Percentiles rank a stretch among this genome's conserved stretches.
phyloP scores from a whole-genome alignment of 1,284 basidiomycete species.

The Trichosporon coremiiforme region DNA sequence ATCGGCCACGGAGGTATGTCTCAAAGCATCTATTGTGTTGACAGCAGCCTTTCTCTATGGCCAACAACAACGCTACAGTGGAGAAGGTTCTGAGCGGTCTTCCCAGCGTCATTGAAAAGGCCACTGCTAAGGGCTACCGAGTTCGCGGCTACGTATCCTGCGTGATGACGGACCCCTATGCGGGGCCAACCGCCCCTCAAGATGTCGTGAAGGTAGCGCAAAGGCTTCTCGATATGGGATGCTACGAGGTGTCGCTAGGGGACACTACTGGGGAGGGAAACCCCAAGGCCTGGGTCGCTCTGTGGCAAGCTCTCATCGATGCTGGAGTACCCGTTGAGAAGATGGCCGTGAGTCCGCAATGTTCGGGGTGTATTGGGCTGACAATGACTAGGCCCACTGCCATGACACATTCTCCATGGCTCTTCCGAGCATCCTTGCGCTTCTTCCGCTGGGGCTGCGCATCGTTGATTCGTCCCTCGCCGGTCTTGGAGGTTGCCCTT shows the following conservation, averaged over 20 bases:
- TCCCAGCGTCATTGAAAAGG: slow-evolving; percentile 66
- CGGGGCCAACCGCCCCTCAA: slow-evolving; percentile 70
- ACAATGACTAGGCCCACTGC: slow-evolving; percentile 59
- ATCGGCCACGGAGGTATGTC: slow-evolving; percentile 71
- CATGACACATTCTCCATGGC: slow-evolving; percentile 91
- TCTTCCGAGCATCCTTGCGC: slow-evolving; percentile 58
- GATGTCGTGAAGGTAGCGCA: slow-evolving; percentile 71
- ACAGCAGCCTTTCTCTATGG: slow-evolving; percentile 68
- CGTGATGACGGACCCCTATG: slow-evolving; percentile 82
- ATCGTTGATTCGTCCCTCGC: slow-evolving; percentile 67
- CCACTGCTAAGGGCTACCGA: slow-evolving; percentile 65
- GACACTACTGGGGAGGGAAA: slow-evolving; percentile 90
- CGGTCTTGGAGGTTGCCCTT: slow-evolving; percentile 91
- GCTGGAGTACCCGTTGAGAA: slow-evolving; percentile 61
- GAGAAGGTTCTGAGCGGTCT: slow-evolving; percentile 70
- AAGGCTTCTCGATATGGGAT: slow-evolving; percentile 81
- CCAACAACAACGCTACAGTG: slow-evolving; percentile 80
- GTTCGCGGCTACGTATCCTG: slow-evolving; percentile 84
- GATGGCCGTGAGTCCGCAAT: slow-evolving; percentile 65
- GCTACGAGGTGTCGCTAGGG: slow-evolving; percentile 88
- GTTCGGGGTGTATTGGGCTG: not conserved
- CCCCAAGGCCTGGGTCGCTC: slow-evolving; percentile 66
- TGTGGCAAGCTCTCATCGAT: slow-evolving; percentile 69
- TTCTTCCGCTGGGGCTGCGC: slow-evolving; percentile 59
- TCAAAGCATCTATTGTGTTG: not conserved